These are phyloP conservation scores for Lasiosphaeris hirsuta DNA, from an alignment of 495 filamentous ascomycete species.

Conservation along the genomic window DNA sequence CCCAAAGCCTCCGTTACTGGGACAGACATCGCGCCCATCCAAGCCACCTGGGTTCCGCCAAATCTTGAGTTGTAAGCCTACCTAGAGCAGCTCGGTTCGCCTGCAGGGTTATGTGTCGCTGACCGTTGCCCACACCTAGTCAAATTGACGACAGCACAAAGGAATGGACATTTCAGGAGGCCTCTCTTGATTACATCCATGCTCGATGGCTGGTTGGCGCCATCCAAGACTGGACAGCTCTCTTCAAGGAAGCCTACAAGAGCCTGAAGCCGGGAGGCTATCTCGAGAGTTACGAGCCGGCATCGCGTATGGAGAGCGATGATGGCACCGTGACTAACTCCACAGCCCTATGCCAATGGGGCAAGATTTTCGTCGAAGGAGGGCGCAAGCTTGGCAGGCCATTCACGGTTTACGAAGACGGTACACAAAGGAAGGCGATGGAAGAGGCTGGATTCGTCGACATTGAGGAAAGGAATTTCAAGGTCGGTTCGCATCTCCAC, in stretches of 20 bases:
- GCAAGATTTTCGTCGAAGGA: conserved; percentile 23
- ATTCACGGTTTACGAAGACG: conserved; percentile 23
- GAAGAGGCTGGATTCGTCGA: conserved; percentile 56
- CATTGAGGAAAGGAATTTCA: conserved; percentile 29
- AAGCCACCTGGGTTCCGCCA: conserved; percentile 45
- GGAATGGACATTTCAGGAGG: conserved; percentile 47
- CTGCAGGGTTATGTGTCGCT: neutral
- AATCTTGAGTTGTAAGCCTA: conserved; percentile 42
- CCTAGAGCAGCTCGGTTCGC: neutral
- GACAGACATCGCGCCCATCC: conserved; percentile 59
- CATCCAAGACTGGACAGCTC: conserved; percentile 54
- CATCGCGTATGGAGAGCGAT: conserved; percentile 20
- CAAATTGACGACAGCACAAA: conserved; percentile 53
- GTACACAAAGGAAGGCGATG: conserved; percentile 55
- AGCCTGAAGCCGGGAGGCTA: conserved; percentile 38
- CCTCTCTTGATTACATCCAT: conserved; percentile 63
- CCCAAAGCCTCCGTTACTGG: conserved; percentile 53
- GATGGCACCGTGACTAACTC: conserved; percentile 21
- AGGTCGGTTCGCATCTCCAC: no score
- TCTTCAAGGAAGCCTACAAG: conserved; percentile 30
- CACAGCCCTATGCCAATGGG: conserved; percentile 33
- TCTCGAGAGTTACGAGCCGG: conserved; percentile 24
- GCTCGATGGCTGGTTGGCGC: conserved; percentile 52
- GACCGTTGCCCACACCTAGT: neutral
- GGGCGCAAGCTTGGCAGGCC: conserved; percentile 13